Percentiles rank a stretch among this genome's conserved stretches.
Conservation (phyloP, 2,329 filamentous ascomycete species). For the Botrytis fabae region DNA sequence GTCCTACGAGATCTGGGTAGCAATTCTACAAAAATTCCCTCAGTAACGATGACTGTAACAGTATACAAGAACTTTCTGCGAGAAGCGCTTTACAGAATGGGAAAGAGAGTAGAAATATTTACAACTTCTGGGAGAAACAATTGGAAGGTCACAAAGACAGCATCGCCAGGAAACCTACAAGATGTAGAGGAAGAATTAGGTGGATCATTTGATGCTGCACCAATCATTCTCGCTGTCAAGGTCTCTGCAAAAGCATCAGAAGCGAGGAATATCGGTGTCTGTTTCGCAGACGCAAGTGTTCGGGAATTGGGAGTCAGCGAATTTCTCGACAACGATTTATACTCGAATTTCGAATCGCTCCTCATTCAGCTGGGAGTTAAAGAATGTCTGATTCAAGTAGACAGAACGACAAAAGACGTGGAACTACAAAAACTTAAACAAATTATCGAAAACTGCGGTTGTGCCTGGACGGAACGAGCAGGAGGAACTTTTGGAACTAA, state of each 20-base stretch:
- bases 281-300: conserved; percentile 96
- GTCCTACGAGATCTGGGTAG: conserved; percentile 88
- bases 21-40: conserved; percentile 81
- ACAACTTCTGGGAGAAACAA: conserved; percentile 76
- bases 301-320: conserved; percentile 95
- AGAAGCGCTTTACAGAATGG: conserved; percentile 87
- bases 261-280: conserved; percentile 85
- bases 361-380: conserved; percentile 95
- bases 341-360: conserved; percentile 95
- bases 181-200: conserved; percentile 96
- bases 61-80: conserved; percentile 95
- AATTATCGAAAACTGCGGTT: conserved; percentile 89
- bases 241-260: conserved; percentile 85
- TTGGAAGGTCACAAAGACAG: conserved; percentile 90
- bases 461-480: conserved; percentile 81
- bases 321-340: conserved; percentile 97
- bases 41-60: conserved; percentile 92
- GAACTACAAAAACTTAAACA: conserved; percentile 84
- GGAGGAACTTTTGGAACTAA: conserved; percentile 77
- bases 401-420: conserved; percentile 78
- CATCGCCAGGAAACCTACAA: conserved; percentile 93
- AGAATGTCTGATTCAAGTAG: conserved; percentile 84
- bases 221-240: conserved; percentile 94
- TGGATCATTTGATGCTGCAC: conserved; percentile 83
- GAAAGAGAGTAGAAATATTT: conserved; percentile 91